A percentile compares a stretch with the other conserved stretches of the same genome.
Evolutionary conservation across 805 yeast species (phyloP).

Genomic region (Starmerella sp.): DNA sequence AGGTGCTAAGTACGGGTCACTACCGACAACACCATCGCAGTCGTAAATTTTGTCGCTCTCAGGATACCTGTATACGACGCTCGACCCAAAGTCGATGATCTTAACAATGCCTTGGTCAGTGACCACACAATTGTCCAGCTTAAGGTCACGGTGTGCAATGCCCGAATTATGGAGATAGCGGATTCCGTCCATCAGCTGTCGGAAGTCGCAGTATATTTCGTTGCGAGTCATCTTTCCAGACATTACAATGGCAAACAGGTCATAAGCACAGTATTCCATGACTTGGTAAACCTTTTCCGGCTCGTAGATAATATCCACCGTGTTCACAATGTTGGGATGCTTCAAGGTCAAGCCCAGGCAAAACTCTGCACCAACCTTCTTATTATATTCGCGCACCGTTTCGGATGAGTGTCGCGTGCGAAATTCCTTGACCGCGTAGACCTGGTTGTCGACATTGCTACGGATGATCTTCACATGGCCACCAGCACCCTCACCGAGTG

Average conservation of each 20-base stretch:
- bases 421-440: conserved; percentile 89
- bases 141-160: conserved; percentile 81
- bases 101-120: conserved; percentile 73
- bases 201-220: conserved; percentile 82
- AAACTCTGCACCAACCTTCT: conserved; percentile 87
- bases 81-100: conserved; percentile 86
- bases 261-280: conserved; percentile 91
- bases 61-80: conserved; percentile 84
- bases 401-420: conserved; percentile 65
- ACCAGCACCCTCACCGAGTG: conserved; percentile 90
- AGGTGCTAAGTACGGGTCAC: conserved; percentile 85
- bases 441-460: conserved; percentile 51
- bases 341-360: conserved; percentile 85
- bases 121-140: conserved; percentile 85
- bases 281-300: conserved; percentile 78
- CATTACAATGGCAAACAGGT: conserved; percentile 89
- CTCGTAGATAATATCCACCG: conserved; percentile 84
- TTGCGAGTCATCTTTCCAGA: conserved; percentile 70
- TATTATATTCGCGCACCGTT: conserved; percentile 72
- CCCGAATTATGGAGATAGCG: conserved; percentile 70
- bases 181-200: conserved; percentile 72
- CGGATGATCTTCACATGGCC: conserved; percentile 73
- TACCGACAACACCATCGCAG: conserved; percentile 76
- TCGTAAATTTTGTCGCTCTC: conserved; percentile 60
- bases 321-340: conserved; percentile 82